Percentiles rank a stretch among this genome's conserved stretches.
Conservation (phyloP, 306 rosid genomes). For the Sicyos baderoa region DNA sequence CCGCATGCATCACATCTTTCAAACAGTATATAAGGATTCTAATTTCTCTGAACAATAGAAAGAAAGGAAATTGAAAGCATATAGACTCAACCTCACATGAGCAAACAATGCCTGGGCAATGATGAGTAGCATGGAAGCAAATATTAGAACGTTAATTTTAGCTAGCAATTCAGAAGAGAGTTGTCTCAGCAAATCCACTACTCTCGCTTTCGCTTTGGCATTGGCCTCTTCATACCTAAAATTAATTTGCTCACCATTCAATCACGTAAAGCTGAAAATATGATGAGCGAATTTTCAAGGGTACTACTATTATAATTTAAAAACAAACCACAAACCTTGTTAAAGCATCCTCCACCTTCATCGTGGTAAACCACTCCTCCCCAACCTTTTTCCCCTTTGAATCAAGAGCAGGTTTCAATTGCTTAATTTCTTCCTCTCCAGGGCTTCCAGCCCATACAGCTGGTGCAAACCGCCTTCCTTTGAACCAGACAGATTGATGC, state of each 20-base stretch:
- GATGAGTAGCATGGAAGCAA: conserved; percentile 77
- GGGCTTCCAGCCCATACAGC: conserved; percentile 65
- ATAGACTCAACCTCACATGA: conserved; percentile 74
- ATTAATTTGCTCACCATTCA: neutral
- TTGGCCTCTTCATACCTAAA: conserved; percentile 76
- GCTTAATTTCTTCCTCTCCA: conserved; percentile 83
- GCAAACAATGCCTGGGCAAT: conserved; percentile 86
- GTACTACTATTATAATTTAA: neutral
- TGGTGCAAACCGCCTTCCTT: conserved; percentile 74
- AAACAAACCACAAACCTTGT: conserved; percentile 39
- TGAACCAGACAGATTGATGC: conserved; percentile 93
- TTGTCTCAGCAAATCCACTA: conserved; percentile 64
- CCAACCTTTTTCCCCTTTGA: conserved; percentile 90
- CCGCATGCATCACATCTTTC: neutral
- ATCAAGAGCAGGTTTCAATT: conserved; percentile 78
- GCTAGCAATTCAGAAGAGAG: conserved; percentile 76
- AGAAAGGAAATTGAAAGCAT: conserved; percentile 9
- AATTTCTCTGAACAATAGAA: neutral
- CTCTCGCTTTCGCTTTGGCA: conserved; percentile 60
- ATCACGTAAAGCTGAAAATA: neutral
- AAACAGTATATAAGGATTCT: neutral
- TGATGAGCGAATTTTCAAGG: conserved; percentile 5
- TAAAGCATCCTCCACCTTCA: conserved; percentile 75
- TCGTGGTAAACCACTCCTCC: conserved; percentile 89
- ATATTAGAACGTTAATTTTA: conserved; percentile 64